Evolutionary conservation across 106 monocot genomes (phyloP), one percentile per base, ranked within the genome.

Genomic region (Dioscorea dumetorum): DNA sequence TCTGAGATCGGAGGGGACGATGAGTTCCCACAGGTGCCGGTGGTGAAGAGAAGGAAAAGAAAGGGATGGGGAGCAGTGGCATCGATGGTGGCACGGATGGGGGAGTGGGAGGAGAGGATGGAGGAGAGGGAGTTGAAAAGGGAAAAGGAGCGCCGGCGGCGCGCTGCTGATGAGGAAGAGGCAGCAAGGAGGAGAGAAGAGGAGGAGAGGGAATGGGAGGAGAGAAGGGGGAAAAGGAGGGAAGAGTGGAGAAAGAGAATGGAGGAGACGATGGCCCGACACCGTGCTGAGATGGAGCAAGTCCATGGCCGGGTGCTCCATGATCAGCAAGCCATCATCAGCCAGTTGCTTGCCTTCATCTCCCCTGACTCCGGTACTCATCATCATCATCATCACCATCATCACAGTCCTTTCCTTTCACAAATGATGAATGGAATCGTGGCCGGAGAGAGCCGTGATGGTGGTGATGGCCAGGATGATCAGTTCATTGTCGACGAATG

Each of bases 401-500:
- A 70, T 13, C 63, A 60, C 4, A 64, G 68, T n/a, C 76, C 62
- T 10, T 72, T 32, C 8, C n/a, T 28, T 16, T 28, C 24, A 31
- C 72, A 77, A 66, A 33, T 75, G 32, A 48, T 79, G 54, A 82
- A 78, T 57, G 82, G 61, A 22, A 81, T 78, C 18, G 63, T 78
- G 14, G 52, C 78, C 12, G 81, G 63, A 61, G 82, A 87, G 66
- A 76, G 68, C 62, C 61, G 82, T 33, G 71, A 63, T 4, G 74
- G 52, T 11, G 73, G 74, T 5, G 82, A 77, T 49, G 78, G 67
- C 20, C 79, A 73, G 58, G 87, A 83, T 18, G 82, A 87, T 18
- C 82, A 87, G 63, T 87, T 87, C 62, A 87, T 87, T 64, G 76
- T 79, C 14, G 83, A 84, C 54, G 85, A 77, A 11, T 76, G 56